Conservation (phyloP, 2,329 filamentous ascomycete species). For the Cadophora luteo-olivacea region DNA sequence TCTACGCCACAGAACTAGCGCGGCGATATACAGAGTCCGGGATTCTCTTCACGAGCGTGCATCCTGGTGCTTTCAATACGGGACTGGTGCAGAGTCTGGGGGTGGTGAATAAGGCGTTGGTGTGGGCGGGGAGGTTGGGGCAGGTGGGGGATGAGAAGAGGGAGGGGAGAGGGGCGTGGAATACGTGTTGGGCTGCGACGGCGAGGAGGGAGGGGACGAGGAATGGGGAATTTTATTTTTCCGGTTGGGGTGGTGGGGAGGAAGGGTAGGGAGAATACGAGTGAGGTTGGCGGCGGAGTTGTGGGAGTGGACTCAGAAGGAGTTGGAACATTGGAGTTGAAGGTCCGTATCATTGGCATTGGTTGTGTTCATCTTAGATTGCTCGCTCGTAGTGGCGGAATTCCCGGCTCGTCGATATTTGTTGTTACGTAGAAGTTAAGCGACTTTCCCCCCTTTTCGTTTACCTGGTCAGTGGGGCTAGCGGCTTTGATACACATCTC, state of each 20-base stretch:
- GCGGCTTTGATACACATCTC: too few relatives aligned
- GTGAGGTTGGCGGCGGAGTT: conserved; percentile 42
- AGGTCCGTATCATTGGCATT: too few relatives aligned
- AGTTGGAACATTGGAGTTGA: conserved; percentile 16
- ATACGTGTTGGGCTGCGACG: conserved; percentile 49
- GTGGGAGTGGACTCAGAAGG: conserved; percentile 32
- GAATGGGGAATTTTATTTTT: conserved; percentile 46
- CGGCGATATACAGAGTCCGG: conserved; percentile 44
- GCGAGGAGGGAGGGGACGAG: conserved; percentile 34
- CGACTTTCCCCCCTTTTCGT: too few relatives aligned
- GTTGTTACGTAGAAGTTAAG: too few relatives aligned
- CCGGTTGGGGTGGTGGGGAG: conserved; percentile 43
- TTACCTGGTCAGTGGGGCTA: too few relatives aligned
- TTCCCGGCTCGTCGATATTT: too few relatives aligned
- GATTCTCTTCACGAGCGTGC: conserved; percentile 47
- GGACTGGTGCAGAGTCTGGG: conserved; percentile 1
- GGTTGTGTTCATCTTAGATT: too few relatives aligned
- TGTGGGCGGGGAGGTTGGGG: conserved; percentile 18
- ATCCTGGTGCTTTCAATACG: background rate
- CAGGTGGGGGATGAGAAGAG: conserved; percentile 32
- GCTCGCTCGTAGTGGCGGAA: too few relatives aligned
- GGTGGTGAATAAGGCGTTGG: conserved; percentile 7
- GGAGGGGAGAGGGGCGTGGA: conserved; percentile 45
- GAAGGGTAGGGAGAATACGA: conserved; percentile 34
- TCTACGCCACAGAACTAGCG: conserved; percentile 51